A percentile compares a stretch with the other conserved stretches of the same genome.
These are phyloP conservation scores for Bruguiera parviflora DNA, from an alignment of 345 rosid species.

Conservation along the genomic window DNA sequence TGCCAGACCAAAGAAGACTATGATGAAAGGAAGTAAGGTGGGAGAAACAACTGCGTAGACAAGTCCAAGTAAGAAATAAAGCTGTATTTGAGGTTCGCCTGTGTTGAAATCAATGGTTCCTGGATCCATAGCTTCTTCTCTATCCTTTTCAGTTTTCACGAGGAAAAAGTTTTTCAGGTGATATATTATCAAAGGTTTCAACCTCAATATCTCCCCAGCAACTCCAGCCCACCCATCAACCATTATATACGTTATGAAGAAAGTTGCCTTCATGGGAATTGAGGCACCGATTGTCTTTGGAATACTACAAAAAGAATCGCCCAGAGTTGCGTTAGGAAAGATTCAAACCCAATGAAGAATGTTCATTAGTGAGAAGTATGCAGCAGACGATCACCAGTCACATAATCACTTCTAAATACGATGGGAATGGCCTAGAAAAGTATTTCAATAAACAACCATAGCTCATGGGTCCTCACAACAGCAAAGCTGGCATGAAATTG, in stretches of 20 bases:
- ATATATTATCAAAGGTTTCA: constrained; percentile 73
- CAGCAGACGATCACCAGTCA: neutral
- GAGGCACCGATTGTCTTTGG: constrained; percentile 85
- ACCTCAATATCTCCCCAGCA: constrained; percentile 83
- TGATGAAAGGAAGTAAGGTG: constrained; percentile 76
- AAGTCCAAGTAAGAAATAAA: constrained; percentile 89
- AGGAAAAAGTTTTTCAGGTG: constrained; percentile 76
- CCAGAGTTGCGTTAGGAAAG: neutral
- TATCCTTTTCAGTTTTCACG: constrained; percentile 90
- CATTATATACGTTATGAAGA: constrained; percentile 92
- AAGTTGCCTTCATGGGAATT: constrained; percentile 96
- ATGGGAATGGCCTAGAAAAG: no score
- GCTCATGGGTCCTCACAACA: neutral
- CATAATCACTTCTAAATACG: neutral
- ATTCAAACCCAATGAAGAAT: neutral
- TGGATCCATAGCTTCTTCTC: constrained; percentile 97
- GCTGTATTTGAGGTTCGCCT: constrained; percentile 93
- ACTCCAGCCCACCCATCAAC: constrained; percentile 99
- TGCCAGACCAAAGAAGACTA: constrained; percentile 78
- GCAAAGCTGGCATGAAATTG: neutral
- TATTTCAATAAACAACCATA: no score
- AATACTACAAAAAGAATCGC: constrained; percentile 46
- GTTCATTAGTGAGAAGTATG: neutral
- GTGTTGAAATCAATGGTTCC: constrained; percentile 88
- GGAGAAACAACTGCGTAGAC: constrained; percentile 92